A percentile compares a stretch with the other conserved stretches of the same genome.
These are phyloP conservation scores for Alnus glutinosa DNA, from an alignment of 306 rosid species.

Conservation along the genomic window DNA sequence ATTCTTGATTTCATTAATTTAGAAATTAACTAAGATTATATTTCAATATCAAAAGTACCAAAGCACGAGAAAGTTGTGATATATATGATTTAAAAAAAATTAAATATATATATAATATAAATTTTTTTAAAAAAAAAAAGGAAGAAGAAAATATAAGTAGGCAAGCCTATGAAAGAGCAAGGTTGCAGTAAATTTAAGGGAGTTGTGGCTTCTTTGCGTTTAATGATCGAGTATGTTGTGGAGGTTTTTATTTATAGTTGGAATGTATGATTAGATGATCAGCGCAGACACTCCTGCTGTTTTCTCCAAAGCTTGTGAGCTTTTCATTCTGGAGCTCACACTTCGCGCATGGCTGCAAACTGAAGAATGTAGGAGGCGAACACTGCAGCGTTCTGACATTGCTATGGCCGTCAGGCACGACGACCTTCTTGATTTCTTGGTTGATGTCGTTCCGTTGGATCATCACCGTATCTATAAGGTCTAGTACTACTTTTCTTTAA, in stretches of 20 bases:
- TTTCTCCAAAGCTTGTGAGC: slow-evolving; percentile 46
- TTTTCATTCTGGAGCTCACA: slow-evolving; percentile 48
- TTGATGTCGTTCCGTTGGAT: slow-evolving; percentile 4
- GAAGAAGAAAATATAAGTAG: not conserved
- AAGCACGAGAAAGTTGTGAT: too few relatives aligned
- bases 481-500: not conserved
- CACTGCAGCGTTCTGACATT: slow-evolving; percentile 26
- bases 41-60: too few relatives aligned
- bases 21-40: too few relatives aligned
- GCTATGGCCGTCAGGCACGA: slow-evolving; percentile 24
- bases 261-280: slow-evolving; percentile 30
- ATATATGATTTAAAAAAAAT: too few relatives aligned
- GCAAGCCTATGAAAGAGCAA: not conserved
- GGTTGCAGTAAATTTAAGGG: not conserved
- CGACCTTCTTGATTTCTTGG: slow-evolving; percentile 31
- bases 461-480: not conserved
- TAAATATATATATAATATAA: too few relatives aligned
- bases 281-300: slow-evolving; percentile 37
- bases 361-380: slow-evolving; percentile 23
- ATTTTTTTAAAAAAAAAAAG: too few relatives aligned
- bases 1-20: too few relatives aligned
- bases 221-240: not conserved
- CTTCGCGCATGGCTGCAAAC: slow-evolving; percentile 36
- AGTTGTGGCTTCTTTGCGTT: not conserved
- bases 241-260: not conserved